Evolutionary conservation across 2,329 filamentous ascomycete species (phyloP), one percentile per base, ranked within the genome.

Genomic region (Claviceps fusiformis): DNA sequence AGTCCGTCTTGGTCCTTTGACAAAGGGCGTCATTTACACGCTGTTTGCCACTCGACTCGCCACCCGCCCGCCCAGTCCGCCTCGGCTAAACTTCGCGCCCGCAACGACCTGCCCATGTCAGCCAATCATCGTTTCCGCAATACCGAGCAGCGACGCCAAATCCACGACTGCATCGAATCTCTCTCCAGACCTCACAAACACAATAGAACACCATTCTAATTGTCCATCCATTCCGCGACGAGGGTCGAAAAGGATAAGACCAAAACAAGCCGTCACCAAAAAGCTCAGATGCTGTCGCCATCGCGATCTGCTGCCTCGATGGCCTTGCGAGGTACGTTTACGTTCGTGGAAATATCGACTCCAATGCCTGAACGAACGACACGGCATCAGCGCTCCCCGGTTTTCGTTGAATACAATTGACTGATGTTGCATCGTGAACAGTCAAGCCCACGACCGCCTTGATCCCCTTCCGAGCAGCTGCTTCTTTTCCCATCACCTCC

Each of bases 381-480:
- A 17, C 37, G 13, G 13, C 37, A 41, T 17, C 15, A 4, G 39
- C 39, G 39, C 39, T 9, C 39, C 39, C 39, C 15, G 39, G 29
- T 2, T 31, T 31, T 3, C n/a, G 17, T 15, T 19, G 31, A n/a
- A 41, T n/a, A 15, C 33, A 17, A 29, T n/a, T 9, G 24, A 43
- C 52, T 49, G 27, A 54, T 19, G 35, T 17, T 43, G 10, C 9
- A n/a, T 19, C 17, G 17, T 33, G 10, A 39, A 41, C 33, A 89
- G 86, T 76, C 70, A 86, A 82, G 73, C 86, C 87, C 61, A 72
- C 79, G 54, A 75, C 76, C 55, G 74, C 82, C 57, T 72, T 87
- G 64, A 68, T 85, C 58, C 80, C 83, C 61, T 81, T 83, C 70
- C 78, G 83, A 69, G 76, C 78, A 64, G 77, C 78, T 64, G 76